Conservation (phyloP, 495 filamentous ascomycete genomes). For the Cladorrhinum samala region DNA sequence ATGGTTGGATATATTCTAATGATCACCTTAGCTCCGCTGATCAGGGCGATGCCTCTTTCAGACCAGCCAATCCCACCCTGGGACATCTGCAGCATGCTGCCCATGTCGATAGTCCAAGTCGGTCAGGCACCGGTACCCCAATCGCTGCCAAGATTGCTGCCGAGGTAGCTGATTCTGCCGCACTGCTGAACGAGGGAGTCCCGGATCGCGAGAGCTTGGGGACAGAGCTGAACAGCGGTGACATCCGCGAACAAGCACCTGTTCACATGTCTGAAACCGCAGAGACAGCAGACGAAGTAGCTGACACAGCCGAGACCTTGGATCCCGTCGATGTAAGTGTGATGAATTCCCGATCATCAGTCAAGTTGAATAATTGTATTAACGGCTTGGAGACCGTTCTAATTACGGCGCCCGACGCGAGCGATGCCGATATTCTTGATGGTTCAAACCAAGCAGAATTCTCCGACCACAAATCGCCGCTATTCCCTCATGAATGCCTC, state of each 20-base stretch:
- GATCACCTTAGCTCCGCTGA: too few relatives aligned
- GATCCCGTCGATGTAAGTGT: constrained; percentile 25
- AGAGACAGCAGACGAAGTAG: constrained; percentile 42
- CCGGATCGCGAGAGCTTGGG: constrained; percentile 26
- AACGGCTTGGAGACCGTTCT: constrained; percentile 8
- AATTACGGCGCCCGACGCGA: constrained; percentile 10
- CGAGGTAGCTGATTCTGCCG: constrained; percentile 39
- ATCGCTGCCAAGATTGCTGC: constrained; percentile 24
- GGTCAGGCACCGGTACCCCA: constrained; percentile 19
- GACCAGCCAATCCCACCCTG: background rate
- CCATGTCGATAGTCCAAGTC: background rate
- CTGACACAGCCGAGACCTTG: constrained; percentile 36
- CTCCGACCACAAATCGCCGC: constrained; percentile 28
- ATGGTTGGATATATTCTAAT: too few relatives aligned
- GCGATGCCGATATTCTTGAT: constrained; percentile 3
- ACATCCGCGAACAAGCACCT: constrained; percentile 21
- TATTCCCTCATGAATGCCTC: constrained; percentile 43
- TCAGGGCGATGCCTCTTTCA: too few relatives aligned
- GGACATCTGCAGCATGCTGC: constrained; percentile 1
- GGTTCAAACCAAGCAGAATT: constrained; percentile 13
- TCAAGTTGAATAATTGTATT: constrained; percentile 9
- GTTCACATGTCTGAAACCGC: constrained; percentile 36
- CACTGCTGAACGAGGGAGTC: constrained; percentile 28
- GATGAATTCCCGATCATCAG: constrained; percentile 8
- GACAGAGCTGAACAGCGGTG: constrained; percentile 24